Evolutionary conservation across 2,329 filamentous ascomycete species (phyloP).

Genomic region (Hymenotorrendiella dingleyae): DNA sequence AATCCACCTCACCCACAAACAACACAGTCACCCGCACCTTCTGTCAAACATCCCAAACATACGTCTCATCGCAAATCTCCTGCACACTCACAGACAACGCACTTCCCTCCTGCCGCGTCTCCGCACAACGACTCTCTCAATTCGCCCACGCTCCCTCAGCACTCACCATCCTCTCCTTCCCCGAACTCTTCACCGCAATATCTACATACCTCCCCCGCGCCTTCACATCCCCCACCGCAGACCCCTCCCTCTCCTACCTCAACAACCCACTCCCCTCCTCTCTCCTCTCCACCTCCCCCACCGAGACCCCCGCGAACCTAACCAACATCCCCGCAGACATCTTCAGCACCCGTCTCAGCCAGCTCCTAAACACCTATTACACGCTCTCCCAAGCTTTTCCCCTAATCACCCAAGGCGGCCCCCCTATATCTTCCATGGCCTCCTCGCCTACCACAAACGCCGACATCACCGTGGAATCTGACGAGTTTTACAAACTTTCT

Average conservation of each 20-base stretch:
- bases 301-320: background rate
- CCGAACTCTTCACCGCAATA: conserved; percentile 4
- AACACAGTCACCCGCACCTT: background rate
- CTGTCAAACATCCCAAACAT: conserved; percentile 3
- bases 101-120: conserved; percentile 2
- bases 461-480: background rate
- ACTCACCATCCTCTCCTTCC: conserved; percentile 6
- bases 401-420: conserved; percentile 1
- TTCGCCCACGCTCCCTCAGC: background rate
- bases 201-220: conserved; percentile 6
- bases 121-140: conserved; percentile 5
- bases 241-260: conserved; percentile 8
- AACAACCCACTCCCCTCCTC: conserved; percentile 1
- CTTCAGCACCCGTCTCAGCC: background rate
- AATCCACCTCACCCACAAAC: background rate
- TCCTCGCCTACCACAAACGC: background rate
- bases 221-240: background rate
- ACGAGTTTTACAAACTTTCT: conserved; percentile 3
- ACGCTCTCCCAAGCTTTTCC: conserved; percentile 3
- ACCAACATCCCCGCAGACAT: background rate
- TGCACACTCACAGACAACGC: background rate
- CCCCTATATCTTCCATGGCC: background rate
- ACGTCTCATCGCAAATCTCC: conserved; percentile 3
- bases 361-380: conserved; percentile 9
- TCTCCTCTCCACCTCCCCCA: background rate